Conservation (phyloP, 768 basidiomycete genomes). For the Mycena epipterygia region DNA sequence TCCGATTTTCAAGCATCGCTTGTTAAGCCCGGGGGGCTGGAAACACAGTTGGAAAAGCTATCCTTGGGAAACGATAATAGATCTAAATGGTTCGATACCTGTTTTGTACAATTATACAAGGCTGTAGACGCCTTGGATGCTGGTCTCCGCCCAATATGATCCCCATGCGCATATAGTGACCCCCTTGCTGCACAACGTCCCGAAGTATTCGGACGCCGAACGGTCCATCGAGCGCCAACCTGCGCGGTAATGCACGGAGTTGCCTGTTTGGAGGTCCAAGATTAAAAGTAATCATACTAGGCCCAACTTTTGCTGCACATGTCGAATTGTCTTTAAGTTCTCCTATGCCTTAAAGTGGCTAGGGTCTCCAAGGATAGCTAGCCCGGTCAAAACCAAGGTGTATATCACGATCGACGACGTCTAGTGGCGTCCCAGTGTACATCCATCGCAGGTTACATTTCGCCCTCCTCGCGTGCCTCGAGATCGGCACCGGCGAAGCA, state of each 20-base stretch:
- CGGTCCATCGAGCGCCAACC: neutral
- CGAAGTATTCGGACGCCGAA: neutral
- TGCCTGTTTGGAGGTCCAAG: neutral
- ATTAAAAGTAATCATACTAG: too few relatives aligned
- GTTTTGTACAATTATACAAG: constrained; percentile 73
- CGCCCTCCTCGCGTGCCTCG: constrained; percentile 56
- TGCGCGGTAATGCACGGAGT: neutral
- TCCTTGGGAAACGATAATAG: constrained; percentile 51
- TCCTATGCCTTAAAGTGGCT: neutral
- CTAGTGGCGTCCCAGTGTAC: constrained; percentile 1
- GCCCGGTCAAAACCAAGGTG: neutral
- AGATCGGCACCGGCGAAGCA: constrained; percentile 41
- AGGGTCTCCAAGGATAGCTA: constrained; percentile 12
- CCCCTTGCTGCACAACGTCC: constrained; percentile 31
- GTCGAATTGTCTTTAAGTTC: too few relatives aligned
- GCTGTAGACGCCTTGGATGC: constrained; percentile 47
- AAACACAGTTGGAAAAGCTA: constrained; percentile 46
- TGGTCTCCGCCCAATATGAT: constrained; percentile 41
- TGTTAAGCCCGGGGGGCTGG: constrained; percentile 39
- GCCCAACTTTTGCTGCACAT: too few relatives aligned
- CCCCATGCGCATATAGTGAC: constrained; percentile 20
- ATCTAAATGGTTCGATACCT: constrained; percentile 74
- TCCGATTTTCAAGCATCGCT: constrained; percentile 51
- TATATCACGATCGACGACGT: constrained; percentile 1
- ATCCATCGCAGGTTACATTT: constrained; percentile 40